A percentile compares a stretch with the other conserved stretches of the same genome.
Conservation (phyloP, 176 grass and related monocot species). For the Musa schizocarpa region DNA sequence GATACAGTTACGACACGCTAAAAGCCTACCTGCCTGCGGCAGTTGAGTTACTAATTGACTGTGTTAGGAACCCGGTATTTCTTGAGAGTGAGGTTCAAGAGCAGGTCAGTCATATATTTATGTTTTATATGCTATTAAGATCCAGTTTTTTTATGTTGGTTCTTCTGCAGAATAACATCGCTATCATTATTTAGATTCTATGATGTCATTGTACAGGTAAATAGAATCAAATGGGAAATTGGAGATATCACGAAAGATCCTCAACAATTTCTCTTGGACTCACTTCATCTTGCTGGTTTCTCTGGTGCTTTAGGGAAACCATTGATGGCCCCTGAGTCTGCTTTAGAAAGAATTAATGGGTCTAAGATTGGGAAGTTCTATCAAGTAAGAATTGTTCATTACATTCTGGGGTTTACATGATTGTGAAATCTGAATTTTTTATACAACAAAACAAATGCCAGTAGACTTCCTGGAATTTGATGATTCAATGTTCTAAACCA, state of each 20-base stretch:
- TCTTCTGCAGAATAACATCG: neutral
- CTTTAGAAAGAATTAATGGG: conserved; percentile 30
- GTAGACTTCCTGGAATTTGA: no score
- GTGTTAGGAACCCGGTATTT: conserved; percentile 62
- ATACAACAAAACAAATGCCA: neutral
- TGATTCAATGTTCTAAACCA: neutral
- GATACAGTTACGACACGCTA: conserved; percentile 67
- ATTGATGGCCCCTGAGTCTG: conserved; percentile 39
- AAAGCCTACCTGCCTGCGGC: conserved; percentile 57
- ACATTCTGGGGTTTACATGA: neutral
- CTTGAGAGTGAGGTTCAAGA: conserved; percentile 46
- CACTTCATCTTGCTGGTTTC: conserved; percentile 58
- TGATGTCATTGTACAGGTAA: conserved; percentile 34
- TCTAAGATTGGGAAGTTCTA: conserved; percentile 56
- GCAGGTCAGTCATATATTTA: conserved; percentile 37
- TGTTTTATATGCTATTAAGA: neutral
- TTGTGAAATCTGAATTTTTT: neutral
- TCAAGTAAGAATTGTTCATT: conserved; percentile 26
- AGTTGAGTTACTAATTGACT: conserved; percentile 64
- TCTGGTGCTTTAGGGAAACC: conserved; percentile 61
- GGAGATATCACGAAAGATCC: conserved; percentile 38
- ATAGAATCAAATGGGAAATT: conserved; percentile 41
- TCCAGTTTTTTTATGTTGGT: neutral
- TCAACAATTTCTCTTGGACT: conserved; percentile 55
- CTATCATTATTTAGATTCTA: neutral